Evolutionary conservation across 176 grass and related monocot genomes (phyloP).

Genomic region (Tillandsia fasciculata): DNA sequence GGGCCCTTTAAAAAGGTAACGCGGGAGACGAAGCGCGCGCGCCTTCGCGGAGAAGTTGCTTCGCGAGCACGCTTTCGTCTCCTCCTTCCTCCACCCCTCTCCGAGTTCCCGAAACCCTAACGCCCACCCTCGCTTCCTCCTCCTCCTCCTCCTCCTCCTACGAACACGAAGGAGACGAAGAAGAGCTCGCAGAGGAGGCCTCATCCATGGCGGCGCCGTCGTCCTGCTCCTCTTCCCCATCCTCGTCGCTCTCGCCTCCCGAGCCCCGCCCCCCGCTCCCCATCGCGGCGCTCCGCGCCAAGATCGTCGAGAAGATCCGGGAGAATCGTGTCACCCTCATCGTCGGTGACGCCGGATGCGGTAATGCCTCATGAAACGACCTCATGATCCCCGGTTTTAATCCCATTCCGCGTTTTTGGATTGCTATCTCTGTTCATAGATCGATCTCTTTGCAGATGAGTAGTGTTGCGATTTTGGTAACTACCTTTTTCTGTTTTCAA

Average conservation of each 20-base stretch:
- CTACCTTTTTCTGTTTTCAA: too few species aligned
- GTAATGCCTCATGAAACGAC: constrained; percentile 20
- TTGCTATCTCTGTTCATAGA: neutral
- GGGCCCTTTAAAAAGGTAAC: too few species aligned
- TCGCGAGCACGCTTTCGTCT: too few species aligned
- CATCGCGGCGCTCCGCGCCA: constrained; percentile 55
- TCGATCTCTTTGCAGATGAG: neutral
- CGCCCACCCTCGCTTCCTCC: too few species aligned
- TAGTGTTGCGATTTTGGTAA: too few species aligned
- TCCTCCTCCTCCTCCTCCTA: too few species aligned
- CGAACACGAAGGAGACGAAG: too few species aligned
- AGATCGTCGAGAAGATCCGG: constrained; percentile 81
- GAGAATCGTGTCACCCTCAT: constrained; percentile 82
- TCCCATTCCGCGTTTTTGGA: neutral
- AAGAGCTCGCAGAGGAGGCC: neutral
- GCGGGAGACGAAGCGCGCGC: too few species aligned
- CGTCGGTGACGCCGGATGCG: constrained; percentile 79
- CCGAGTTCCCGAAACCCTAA: too few species aligned
- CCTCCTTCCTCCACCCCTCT: too few species aligned
- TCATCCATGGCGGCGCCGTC: constrained; percentile 3
- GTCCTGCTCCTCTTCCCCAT: neutral
- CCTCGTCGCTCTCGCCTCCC: too few species aligned
- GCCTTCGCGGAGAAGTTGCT: too few species aligned
- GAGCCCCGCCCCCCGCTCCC: constrained; percentile 28
- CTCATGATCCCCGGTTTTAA: neutral